Base-by-base conservation (phyloP, 768 basidiomycete genomes). In the Leccinum disarticulatum region DNA sequence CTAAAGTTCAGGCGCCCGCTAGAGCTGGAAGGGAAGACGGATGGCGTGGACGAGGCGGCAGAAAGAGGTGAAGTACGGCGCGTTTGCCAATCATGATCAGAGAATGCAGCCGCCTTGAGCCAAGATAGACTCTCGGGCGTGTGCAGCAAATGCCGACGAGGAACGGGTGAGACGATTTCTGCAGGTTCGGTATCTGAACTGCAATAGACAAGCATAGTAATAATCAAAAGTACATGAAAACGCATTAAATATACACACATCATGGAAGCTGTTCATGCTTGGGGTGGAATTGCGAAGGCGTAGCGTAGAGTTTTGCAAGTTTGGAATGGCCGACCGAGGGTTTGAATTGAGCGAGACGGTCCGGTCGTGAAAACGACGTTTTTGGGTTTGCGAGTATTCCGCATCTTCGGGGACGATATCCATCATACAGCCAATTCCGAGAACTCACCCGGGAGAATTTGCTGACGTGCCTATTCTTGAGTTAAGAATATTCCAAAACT, bases 141-240 rank as follows among this genome's bases (percentile, higher is more conserved):
- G 57, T 88, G 86, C 8, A 90, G 75, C 56, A 85, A 77, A 66
- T 88, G 85, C 57, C 85, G 78, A 11, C 82, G 84, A n/a, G 88
- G 88, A 27, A 84, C 79, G 2, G 88, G 87, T 0, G 89, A 80
- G 48, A 85, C 72, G 38, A 88, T 87, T 62, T 84, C 77, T 3
- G 77, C 69, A 14, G 64, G 68, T 51, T 77, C 76, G 1, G 69
- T 58, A 5, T 70, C 63, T 4, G 63, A 51, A 17, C 72, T 73
- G 60, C 15, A 55, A 43, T 3, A 14, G 15, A 33, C 10, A 27
- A 33, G 27, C 27, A 28, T 10, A 15, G 9, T 31, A 14, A 15
- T 15, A 4, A n/a, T 28, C n/a, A 41, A 14, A 11, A 22, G 7
- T 8, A 48, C 35, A 4, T 14, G 3, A 19, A 8, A 25, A 5